phyloP scores from a whole-genome alignment of 495 filamentous ascomycete species.

The Talaromyces trachyspermus region DNA sequence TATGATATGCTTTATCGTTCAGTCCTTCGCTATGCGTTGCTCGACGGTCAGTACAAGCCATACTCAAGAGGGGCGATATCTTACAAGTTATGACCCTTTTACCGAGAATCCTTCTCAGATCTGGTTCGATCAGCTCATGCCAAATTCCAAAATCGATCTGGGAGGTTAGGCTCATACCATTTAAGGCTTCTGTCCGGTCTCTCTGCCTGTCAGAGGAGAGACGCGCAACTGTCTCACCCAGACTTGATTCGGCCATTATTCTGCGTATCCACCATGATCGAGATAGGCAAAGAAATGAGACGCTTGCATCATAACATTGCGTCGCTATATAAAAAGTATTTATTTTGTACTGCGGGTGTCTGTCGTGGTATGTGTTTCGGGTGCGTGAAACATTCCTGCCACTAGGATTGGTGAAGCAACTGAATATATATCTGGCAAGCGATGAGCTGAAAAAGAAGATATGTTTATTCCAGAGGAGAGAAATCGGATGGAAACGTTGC shows the following conservation, averaged over 20 bases:
- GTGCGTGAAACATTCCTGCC: too few species aligned
- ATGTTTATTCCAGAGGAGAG: too few species aligned
- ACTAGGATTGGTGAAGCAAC: too few species aligned
- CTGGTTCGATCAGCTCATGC: constrained; percentile 19
- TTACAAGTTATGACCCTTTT: constrained; percentile 56
- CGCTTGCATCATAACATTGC: not conserved
- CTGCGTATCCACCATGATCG: not conserved
- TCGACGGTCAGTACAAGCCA: too few species aligned
- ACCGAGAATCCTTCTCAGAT: constrained; percentile 56
- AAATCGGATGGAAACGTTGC: too few species aligned
- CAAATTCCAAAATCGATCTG: constrained; percentile 30
- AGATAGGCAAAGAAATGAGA: not conserved
- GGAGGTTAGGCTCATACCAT: constrained; percentile 32
- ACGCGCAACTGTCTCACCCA: constrained; percentile 31
- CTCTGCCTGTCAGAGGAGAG: constrained; percentile 47
- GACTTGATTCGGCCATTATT: constrained; percentile 29
- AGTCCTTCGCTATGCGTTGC: constrained; percentile 46
- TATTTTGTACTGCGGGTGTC: too few species aligned
- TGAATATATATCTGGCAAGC: too few species aligned
- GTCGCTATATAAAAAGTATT: too few species aligned
- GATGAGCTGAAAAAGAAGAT: too few species aligned
- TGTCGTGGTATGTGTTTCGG: too few species aligned
- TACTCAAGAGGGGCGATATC: too few species aligned
- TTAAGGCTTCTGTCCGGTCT: constrained; percentile 44
- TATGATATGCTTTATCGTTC: constrained; percentile 71